Conservation (phyloP, 108 stramenopile species). For the Nitzschia inconspicua region DNA sequence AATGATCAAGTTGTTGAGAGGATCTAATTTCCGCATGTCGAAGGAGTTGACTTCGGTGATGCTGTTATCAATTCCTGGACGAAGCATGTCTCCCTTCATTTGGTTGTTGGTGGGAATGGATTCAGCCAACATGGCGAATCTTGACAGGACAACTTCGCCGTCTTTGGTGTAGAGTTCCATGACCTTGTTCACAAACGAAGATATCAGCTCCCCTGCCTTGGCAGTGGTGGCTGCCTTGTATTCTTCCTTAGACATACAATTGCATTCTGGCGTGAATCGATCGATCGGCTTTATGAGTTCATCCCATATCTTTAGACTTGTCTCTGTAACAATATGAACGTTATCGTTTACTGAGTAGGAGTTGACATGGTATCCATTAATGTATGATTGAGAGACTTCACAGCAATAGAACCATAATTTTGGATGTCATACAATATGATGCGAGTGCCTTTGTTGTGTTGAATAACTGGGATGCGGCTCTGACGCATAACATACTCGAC, state of each 20-base stretch:
- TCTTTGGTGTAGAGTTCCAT: constrained; percentile 7
- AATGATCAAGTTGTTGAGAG: too few relatives aligned
- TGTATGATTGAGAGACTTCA: neutral
- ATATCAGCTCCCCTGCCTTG: constrained; percentile 25
- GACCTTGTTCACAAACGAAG: constrained; percentile 17
- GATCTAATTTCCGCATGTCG: too few relatives aligned
- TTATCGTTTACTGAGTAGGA: constrained; percentile 24
- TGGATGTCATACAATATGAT: constrained; percentile 34
- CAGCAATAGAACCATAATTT: too few relatives aligned
- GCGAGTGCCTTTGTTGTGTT: constrained; percentile 20
- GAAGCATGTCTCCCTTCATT: too few relatives aligned
- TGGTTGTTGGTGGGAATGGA: neutral
- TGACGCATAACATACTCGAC: neutral
- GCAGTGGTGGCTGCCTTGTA: constrained; percentile 16
- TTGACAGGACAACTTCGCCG: constrained; percentile 6
- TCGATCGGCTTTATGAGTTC: constrained; percentile 19
- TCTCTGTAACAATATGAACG: constrained; percentile 29
- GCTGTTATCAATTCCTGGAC: too few relatives aligned
- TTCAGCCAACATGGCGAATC: constrained; percentile 15
- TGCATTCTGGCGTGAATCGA: constrained; percentile 20
- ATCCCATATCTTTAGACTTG: constrained; percentile 1
- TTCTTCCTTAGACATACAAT: constrained; percentile 25
- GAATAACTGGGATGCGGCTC: constrained; percentile 13
- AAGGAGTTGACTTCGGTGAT: constrained; percentile 29
- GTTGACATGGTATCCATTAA: constrained; percentile 27